A percentile compares a stretch with the other conserved stretches of the same genome.
Conservation (phyloP, 257 asterid species). For the Galeopsis tetrahit region DNA sequence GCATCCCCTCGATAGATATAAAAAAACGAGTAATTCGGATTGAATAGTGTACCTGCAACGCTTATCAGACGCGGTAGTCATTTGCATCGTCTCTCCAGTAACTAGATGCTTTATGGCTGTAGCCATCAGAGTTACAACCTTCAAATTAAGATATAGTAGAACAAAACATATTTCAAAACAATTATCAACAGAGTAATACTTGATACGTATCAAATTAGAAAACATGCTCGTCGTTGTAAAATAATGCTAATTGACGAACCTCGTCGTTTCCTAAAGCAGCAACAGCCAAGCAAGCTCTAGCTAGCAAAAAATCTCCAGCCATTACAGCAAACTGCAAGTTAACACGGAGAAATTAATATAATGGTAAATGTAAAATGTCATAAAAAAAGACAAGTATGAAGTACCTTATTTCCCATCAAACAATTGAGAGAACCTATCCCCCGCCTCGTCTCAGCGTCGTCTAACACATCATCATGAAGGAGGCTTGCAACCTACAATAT, state of each 20-base stretch:
- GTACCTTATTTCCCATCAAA: constrained; percentile 91
- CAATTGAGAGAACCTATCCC: constrained; percentile 79
- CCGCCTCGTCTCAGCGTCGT: constrained; percentile 92
- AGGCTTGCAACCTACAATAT: constrained; percentile 82
- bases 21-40: not conserved
- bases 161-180: not conserved
- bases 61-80: constrained; percentile 73
- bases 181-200: too few relatives aligned
- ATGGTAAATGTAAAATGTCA: not conserved
- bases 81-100: constrained; percentile 95
- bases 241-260: constrained; percentile 43
- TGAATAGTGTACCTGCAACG: constrained; percentile 67
- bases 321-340: constrained; percentile 78
- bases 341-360: not conserved
- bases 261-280: constrained; percentile 83
- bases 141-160: constrained; percentile 13
- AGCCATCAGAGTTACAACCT: constrained; percentile 89
- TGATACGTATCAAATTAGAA: too few relatives aligned
- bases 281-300: constrained; percentile 88
- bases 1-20: too few relatives aligned
- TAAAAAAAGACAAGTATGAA: not conserved
- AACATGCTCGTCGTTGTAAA: not conserved
- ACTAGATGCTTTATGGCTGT: constrained; percentile 86
- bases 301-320: constrained; percentile 85
- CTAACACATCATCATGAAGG: constrained; percentile 93